These are phyloP conservation scores for Gnomoniopsis sp. DNA, from an alignment of 2,329 filamentous ascomycete genomes.

Conservation along the genomic window DNA sequence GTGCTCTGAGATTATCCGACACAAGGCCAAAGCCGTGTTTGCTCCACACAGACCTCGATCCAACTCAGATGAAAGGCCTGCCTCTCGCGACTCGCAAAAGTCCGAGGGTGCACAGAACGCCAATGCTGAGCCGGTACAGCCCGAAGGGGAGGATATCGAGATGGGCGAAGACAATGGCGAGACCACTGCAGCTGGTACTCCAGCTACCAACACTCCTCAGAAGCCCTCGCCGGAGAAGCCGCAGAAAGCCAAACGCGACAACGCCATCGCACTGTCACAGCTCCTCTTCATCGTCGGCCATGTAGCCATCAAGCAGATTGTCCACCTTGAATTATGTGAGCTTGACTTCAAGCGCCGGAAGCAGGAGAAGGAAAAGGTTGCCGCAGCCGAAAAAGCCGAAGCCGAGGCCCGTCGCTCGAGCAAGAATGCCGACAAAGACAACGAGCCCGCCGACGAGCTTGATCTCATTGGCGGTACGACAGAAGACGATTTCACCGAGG, in stretches of 20 bases:
- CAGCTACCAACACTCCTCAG: constrained; percentile 16
- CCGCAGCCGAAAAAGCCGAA: constrained; percentile 41
- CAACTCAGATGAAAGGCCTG: constrained; percentile 28
- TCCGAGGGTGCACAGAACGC: constrained; percentile 26
- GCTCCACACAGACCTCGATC: constrained; percentile 40
- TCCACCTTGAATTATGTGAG: constrained; percentile 95
- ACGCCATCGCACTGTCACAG: constrained; percentile 78
- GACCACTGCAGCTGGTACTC: constrained; percentile 3
- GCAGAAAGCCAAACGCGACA: constrained; percentile 53
- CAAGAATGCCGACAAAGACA: constrained; percentile 35
- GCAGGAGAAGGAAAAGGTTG: constrained; percentile 75
- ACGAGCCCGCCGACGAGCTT: constrained; percentile 78
- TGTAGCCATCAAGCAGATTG: constrained; percentile 97
- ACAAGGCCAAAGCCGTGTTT: constrained; percentile 83
- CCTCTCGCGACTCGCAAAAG: constrained; percentile 23
- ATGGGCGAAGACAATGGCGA: constrained; percentile 21
- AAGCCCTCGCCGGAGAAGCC: constrained; percentile 14
- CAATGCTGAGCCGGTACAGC: constrained; percentile 29
- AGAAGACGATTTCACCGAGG: constrained; percentile 88
- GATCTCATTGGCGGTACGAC: constrained; percentile 96
- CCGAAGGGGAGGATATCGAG: constrained; percentile 6
- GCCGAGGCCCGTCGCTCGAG: constrained; percentile 28
- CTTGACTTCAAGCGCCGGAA: constrained; percentile 97
- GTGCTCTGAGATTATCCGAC: constrained; percentile 84
- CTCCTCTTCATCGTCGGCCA: constrained; percentile 94